phyloP scores from a whole-genome alignment of 2,329 filamentous ascomycete genomes.

The Paecilomyces niveus region DNA sequence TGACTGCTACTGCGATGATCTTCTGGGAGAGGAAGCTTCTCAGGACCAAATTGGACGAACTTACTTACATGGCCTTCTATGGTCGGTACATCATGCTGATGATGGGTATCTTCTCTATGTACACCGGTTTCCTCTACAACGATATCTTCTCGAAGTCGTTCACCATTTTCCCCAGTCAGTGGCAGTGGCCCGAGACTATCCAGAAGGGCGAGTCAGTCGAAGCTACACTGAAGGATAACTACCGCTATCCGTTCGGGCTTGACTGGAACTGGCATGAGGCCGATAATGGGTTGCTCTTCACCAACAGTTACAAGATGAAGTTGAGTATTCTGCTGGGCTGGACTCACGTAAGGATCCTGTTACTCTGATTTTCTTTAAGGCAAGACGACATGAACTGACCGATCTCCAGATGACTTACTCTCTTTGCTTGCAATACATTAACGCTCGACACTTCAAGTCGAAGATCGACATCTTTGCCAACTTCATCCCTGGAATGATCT shows the following conservation, averaged over 20 bases:
- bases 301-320: constrained; percentile 99
- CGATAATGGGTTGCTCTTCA: constrained; percentile 91
- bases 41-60: constrained; percentile 86
- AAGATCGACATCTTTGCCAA: constrained; percentile 96
- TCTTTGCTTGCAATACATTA: constrained; percentile 84
- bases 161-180: constrained; percentile 81
- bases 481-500: constrained; percentile 97
- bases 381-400: background rate
- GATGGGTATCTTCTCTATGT: constrained; percentile 96
- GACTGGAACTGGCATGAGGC: constrained; percentile 96
- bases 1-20: constrained; percentile 83
- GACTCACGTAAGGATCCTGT: constrained; percentile 57
- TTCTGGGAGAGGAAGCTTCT: constrained; percentile 83
- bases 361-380: background rate
- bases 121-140: constrained; percentile 95
- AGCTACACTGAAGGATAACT: constrained; percentile 62
- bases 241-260: constrained; percentile 91
- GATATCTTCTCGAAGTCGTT: constrained; percentile 93
- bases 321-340: constrained; percentile 96
- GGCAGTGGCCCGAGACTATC: constrained; percentile 73
- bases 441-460: constrained; percentile 89
- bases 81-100: constrained; percentile 97
- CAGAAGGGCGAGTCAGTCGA: constrained; percentile 56
- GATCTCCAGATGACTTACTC: constrained; percentile 80
- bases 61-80: constrained; percentile 98